Conservation (phyloP, 2,329 filamentous ascomycete species). For the Truncatella angustata region DNA sequence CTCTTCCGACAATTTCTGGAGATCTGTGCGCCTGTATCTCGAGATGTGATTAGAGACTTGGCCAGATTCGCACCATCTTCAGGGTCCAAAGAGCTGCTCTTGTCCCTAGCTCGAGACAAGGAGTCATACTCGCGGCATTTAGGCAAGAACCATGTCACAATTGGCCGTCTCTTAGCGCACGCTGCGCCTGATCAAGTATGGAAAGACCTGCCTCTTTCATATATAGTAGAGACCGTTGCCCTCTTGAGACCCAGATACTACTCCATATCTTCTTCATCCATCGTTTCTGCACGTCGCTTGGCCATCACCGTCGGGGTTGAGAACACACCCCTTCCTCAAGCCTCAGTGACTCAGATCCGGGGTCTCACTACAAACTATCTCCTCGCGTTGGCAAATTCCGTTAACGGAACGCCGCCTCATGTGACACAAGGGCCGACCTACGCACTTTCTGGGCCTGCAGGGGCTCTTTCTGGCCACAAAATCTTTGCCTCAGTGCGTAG, state of each 20-base stretch:
- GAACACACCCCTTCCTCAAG: slow-evolving; percentile 20
- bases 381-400: background rate
- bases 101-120: slow-evolving; percentile 28
- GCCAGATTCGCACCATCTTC: slow-evolving; percentile 36
- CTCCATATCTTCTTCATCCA: slow-evolving; percentile 53
- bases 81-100: slow-evolving; percentile 27
- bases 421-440: background rate
- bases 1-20: slow-evolving; percentile 42
- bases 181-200: slow-evolving; percentile 23
- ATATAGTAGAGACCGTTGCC: slow-evolving; percentile 54
- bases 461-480: background rate
- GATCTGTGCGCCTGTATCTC: slow-evolving; percentile 38
- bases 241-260: slow-evolving; percentile 58
- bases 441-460: background rate
- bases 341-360: background rate
- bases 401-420: background rate
- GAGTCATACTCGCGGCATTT: slow-evolving; percentile 29
- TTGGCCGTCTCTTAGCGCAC: slow-evolving; percentile 33
- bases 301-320: slow-evolving; percentile 37
- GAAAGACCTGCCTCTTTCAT: slow-evolving; percentile 45
- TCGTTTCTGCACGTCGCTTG: slow-evolving; percentile 40
- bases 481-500: slow-evolving; percentile 26
- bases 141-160: slow-evolving; percentile 30
- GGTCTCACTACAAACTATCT: background rate
- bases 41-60: slow-evolving; percentile 34